Evolutionary conservation across 2,329 filamentous ascomycete species (phyloP), one percentile per base, ranked within the genome.

Genomic region (Claviceps sp.): DNA sequence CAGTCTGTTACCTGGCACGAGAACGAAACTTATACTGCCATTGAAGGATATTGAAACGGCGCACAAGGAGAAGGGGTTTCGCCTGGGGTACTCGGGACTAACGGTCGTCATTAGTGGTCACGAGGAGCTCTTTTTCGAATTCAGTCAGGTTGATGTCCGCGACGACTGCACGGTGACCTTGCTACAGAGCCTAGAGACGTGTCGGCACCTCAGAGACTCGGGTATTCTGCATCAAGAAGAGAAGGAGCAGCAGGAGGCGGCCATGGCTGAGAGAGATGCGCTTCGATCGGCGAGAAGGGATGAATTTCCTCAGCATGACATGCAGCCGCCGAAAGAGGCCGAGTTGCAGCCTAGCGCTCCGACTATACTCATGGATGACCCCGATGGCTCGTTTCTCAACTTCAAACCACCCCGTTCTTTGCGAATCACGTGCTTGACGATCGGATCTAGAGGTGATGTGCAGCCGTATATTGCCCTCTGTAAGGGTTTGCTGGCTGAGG

Each of bases 391-490:
- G 0, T 85, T 95, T 53, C 76, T 95, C 56, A 88, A 93, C 58
- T 95, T 96, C 70, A 95, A 95, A 67, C 91, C 93, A 0, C 70
- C 81, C 2, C 76, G 87, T 59, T 74, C 90, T 2, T 72, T 98
- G 64, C 83, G 76, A 20, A 86, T 98, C 54, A 95, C 91, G 1
- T 98, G 93, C 64, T 72, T 98, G 40, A 98, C 93, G 0, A 98
- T 98, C 56, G 93, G 93, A 16, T 96, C 91, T 13, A 79, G 93
- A 54, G 93, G 93, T 24, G 93, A 98, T 64, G 91, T 98, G 4
- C 93, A 98, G 65, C 93, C 93, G 1, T 98, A 97, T 65, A 97
- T 98, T 64, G 89, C 93, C 0, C 74, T 98, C 1, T 96, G 93
- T 71, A 96, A 95, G 63, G 88, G 87, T 0, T 72, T 98, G 1